Percentiles rank a stretch among this genome's conserved stretches.
These are phyloP conservation scores for Eutrema heterophyllum DNA, from an alignment of 345 rosid species.

Conservation along the genomic window DNA sequence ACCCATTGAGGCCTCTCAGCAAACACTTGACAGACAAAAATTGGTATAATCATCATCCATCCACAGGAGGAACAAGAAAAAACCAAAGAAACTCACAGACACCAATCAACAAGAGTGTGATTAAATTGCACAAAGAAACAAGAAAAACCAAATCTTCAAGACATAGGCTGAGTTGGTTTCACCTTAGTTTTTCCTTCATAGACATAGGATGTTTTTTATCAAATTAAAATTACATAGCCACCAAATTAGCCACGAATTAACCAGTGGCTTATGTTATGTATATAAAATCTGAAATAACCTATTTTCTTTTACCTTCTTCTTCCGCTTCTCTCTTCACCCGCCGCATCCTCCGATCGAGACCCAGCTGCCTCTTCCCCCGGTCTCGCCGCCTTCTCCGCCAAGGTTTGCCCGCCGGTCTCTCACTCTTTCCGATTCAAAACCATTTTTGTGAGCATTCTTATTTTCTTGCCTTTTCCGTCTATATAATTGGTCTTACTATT, in stretches of 20 bases:
- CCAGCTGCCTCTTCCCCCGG: background rate
- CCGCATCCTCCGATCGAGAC: background rate
- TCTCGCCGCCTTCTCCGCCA: background rate
- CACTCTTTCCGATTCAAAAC: background rate
- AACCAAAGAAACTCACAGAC: background rate
- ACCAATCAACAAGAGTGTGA: background rate
- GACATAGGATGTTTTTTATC: no score
- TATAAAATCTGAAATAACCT: background rate
- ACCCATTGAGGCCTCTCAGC: constrained; percentile 7
- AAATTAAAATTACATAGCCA: background rate
- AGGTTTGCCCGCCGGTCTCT: background rate
- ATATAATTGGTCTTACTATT: no score
- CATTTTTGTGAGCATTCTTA: background rate
- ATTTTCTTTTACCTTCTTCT: background rate
- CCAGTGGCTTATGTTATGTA: background rate
- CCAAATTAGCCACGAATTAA: background rate
- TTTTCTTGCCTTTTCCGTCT: no score
- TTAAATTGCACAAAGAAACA: background rate
- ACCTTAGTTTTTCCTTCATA: no score
- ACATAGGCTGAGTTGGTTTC: no score
- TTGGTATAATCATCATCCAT: background rate
- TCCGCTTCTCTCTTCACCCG: background rate
- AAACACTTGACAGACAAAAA: constrained; percentile 3
- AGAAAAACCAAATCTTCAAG: background rate
- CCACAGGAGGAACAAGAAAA: background rate